Conservation (phyloP, 768 basidiomycete genomes). For the Trametes cingulata region DNA sequence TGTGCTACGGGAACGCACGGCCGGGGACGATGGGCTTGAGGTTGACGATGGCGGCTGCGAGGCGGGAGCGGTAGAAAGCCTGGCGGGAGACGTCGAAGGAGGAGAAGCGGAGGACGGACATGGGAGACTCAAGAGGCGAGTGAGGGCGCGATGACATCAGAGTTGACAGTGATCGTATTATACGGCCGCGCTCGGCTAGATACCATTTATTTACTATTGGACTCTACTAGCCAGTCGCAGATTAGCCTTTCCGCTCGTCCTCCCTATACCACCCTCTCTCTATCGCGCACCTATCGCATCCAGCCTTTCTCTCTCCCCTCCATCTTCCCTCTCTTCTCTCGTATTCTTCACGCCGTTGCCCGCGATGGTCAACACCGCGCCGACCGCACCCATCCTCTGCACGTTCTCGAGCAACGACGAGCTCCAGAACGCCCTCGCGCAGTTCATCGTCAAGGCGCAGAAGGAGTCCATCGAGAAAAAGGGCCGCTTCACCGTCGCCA, state of each 20-base stretch:
- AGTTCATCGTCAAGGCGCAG: conserved; percentile 85
- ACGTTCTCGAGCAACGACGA: conserved; percentile 59
- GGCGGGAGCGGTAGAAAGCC: conserved; percentile 65
- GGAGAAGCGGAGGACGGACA: conserved; percentile 59
- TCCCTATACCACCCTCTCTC: not conserved
- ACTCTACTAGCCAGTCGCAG: too few species aligned
- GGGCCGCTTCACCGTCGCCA: conserved; percentile 87
- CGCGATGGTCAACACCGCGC: conserved; percentile 33
- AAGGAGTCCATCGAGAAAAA: conserved; percentile 87
- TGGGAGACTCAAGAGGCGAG: not conserved
- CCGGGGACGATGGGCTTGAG: conserved; percentile 93
- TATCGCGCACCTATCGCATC: conserved; percentile 4
- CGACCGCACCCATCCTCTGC: conserved; percentile 68
- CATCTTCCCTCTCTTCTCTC: not conserved
- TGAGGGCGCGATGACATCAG: conserved; percentile 17
- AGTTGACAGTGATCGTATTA: not conserved
- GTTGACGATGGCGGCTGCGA: conserved; percentile 89
- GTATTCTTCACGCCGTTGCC: not conserved
- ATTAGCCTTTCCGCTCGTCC: not conserved
- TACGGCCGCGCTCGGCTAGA: not conserved
- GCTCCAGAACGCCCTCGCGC: conserved; percentile 68
- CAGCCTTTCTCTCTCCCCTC: not conserved
- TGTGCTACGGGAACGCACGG: conserved; percentile 56
- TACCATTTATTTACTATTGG: not conserved
- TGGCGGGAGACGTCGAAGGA: conserved; percentile 79